Base-by-base conservation (phyloP, 2,329 filamentous ascomycete genomes). In the Paecilomyces sp. region DNA sequence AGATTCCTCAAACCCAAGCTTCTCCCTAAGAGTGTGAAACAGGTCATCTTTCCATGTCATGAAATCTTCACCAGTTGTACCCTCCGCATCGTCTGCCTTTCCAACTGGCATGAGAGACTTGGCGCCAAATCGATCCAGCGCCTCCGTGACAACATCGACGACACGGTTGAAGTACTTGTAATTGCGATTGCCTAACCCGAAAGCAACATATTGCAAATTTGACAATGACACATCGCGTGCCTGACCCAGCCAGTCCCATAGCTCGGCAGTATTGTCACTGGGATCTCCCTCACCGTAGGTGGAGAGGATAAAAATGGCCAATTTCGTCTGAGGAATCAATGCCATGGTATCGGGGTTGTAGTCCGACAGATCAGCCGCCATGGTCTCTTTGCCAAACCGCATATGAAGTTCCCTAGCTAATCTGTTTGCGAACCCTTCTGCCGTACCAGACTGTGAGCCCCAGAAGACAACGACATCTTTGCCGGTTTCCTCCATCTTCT, bases 101-200 rank as follows among this genome's bases (percentile, higher is more conserved):
- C 92, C 92, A 59, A 91, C 89, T 55, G 87, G 82, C 57, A 92
- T 89, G 61, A 96, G 88, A 61, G 88, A 83, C 67, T 84, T 82
- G 6, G 89, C 92, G 54, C 92, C 92, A 5, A 92, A 82, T 68
- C 87, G 89, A 68, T 86, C 80, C 57, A 97, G 79, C 57, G 84
- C 85, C 75, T 88, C 88, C 75, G 90, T 85, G 58, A 96, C 87
- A 63, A 91, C 90, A 75, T 92, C 90, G 60, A 96, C 90, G 86
- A 97, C 93, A 55, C 88, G 89, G 80, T 97, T 97, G 82, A 96
- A 97, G 79, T 96, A 92, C 74, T 96, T 92, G 75, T 97, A 97
- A 33, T 92, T 96, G 80, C 95, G 96, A 81, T 97, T 97, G 60
- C 92, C 92, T 47, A 97, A 85, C 65, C 92, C 92, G 68, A 97